Percentiles rank a stretch among this genome's conserved stretches.
These are phyloP conservation scores for Phylloporus scabripes DNA, from an alignment of 768 basidiomycete genomes.

Conservation along the genomic window DNA sequence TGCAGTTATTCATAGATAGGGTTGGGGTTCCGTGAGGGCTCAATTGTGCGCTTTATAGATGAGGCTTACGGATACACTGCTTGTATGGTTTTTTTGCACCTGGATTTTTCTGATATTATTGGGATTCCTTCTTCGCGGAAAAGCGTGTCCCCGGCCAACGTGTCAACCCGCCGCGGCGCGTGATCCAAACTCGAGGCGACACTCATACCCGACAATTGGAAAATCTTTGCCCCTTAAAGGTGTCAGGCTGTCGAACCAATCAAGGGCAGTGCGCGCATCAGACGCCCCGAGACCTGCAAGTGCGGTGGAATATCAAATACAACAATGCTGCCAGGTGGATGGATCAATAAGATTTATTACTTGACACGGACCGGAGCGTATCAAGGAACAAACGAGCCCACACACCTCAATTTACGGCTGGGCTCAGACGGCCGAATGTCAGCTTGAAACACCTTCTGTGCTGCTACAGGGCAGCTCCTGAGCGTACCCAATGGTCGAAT, in stretches of 20 bases:
- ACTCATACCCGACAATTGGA: slow-evolving; percentile 10
- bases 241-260: slow-evolving; percentile 9
- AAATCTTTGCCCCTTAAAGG: slow-evolving; percentile 3
- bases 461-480: too few species aligned
- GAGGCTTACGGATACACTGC: slow-evolving; percentile 12
- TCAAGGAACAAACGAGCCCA: slow-evolving; percentile 6
- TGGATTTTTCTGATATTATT: slow-evolving; percentile 4
- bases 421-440: background rate
- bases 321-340: too few species aligned
- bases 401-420: slow-evolving; percentile 4
- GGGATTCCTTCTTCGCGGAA: background rate
- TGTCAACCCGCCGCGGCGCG: slow-evolving; percentile 7
- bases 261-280: slow-evolving; percentile 13
- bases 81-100: background rate
- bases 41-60: slow-evolving; percentile 11
- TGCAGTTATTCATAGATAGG: slow-evolving; percentile 19
- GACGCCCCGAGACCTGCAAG: slow-evolving; percentile 3
- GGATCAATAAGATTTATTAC: background rate
- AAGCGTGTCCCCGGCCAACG: slow-evolving; percentile 11
- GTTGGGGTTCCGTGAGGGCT: slow-evolving; percentile 11
- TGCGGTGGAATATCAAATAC: slow-evolving; percentile 19
- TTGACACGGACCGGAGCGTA: slow-evolving; percentile 6
- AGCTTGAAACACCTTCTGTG: background rate
- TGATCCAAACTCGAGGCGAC: slow-evolving; percentile 18
- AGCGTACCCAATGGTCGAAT: background rate